phyloP scores from a whole-genome alignment of 2,329 filamentous ascomycete genomes.

The Pleomassaria siparia region DNA sequence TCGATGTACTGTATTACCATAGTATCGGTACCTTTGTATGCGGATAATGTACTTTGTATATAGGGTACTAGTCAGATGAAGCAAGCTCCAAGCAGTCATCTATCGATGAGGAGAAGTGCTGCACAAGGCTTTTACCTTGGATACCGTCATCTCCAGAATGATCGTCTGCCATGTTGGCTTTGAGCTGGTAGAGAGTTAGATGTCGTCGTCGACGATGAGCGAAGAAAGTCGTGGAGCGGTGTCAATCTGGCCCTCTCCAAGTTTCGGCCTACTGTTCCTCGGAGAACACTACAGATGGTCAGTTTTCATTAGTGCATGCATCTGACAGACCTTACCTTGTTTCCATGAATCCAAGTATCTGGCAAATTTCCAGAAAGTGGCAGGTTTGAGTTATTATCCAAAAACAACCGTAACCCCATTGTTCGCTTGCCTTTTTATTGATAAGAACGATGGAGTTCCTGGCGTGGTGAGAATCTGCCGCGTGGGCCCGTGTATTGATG shows the following conservation, averaged over 20 bases:
- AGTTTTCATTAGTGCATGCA: neutral
- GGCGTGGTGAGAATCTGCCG: neutral
- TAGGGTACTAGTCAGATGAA: conserved; percentile 50
- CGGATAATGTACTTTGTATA: conserved; percentile 53
- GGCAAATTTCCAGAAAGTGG: neutral
- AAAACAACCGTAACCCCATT: neutral
- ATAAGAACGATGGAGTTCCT: neutral
- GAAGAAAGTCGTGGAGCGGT: neutral
- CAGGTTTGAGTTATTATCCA: neutral
- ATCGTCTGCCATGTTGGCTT: neutral
- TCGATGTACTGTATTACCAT: too few relatives aligned
- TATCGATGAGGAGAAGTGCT: conserved; percentile 53
- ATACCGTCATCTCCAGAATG: conserved; percentile 24
- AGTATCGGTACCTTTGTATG: too few relatives aligned
- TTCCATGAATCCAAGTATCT: neutral
- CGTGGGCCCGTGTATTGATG: neutral
- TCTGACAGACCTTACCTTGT: neutral
- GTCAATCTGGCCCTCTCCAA: neutral
- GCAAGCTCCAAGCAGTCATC: conserved; percentile 62
- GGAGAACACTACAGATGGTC: neutral
- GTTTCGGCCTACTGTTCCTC: neutral
- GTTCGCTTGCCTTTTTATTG: neutral
- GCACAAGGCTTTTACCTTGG: conserved; percentile 45
- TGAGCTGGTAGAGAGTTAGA: neutral
- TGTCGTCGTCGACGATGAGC: neutral